phyloP scores from a whole-genome alignment of 441 rosid species.

The Bocquillonia castaneifolia region DNA sequence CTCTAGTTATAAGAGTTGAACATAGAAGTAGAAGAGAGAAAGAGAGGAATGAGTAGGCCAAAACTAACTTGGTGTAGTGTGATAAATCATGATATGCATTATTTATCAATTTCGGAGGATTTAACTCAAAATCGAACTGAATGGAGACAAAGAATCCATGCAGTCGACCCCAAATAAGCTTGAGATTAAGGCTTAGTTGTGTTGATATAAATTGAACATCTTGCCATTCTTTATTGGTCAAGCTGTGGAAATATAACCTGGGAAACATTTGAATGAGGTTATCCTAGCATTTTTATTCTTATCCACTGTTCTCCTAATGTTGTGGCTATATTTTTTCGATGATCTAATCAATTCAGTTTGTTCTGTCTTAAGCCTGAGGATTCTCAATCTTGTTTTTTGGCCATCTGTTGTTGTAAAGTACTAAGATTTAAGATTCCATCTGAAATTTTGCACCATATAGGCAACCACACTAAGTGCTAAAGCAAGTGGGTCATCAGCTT shows the following conservation, averaged over 20 bases:
- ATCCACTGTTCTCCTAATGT: not conserved
- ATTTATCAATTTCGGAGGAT: too few relatives aligned
- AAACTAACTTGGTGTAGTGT: too few relatives aligned
- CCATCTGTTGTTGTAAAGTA: not conserved
- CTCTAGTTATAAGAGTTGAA: too few relatives aligned
- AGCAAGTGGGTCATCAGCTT: constrained; percentile 48
- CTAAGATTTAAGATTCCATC: not conserved
- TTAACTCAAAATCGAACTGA: too few relatives aligned
- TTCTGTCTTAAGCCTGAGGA: not conserved
- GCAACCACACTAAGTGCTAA: constrained; percentile 46
- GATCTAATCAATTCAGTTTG: not conserved
- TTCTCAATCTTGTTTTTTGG: not conserved
- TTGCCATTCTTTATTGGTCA: not conserved
- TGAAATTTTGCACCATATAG: constrained; percentile 27
- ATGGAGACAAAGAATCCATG: too few relatives aligned
- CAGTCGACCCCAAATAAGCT: too few relatives aligned
- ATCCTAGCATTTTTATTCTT: not conserved
- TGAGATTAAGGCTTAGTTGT: too few relatives aligned
- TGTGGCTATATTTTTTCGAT: not conserved
- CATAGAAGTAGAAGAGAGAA: too few relatives aligned
- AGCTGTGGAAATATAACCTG: not conserved
- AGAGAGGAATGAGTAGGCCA: too few relatives aligned
- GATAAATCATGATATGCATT: too few relatives aligned
- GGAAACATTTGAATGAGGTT: not conserved
- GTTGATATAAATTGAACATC: too few relatives aligned